Percentiles rank a stretch among this genome's conserved stretches.
These are phyloP conservation scores for Erysimum cheiri DNA, from an alignment of 441 rosid species.

Conservation along the genomic window DNA sequence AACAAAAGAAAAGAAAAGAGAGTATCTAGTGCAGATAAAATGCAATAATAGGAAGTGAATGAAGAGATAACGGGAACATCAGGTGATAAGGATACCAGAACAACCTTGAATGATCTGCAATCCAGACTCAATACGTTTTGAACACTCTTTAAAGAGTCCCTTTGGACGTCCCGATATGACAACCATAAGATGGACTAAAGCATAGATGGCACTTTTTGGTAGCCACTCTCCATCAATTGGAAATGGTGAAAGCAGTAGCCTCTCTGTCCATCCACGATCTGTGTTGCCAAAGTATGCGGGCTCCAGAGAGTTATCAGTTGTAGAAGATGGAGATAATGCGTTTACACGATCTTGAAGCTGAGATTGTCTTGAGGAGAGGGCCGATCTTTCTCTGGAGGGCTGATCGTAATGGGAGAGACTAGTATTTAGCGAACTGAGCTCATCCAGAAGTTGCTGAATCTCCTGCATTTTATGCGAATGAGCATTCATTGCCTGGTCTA, in stretches of 20 bases:
- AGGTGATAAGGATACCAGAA: conserved; percentile 5
- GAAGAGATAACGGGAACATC: neutral
- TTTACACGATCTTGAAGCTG: conserved; percentile 66
- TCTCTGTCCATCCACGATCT: conserved; percentile 62
- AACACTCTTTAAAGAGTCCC: conserved; percentile 90
- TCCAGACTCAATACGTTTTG: conserved; percentile 88
- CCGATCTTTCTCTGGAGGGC: conserved; percentile 67
- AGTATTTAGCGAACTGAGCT: conserved; percentile 70
- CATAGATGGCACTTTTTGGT: conserved; percentile 87
- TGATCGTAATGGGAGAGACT: conserved; percentile 70
- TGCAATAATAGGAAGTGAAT: conserved; percentile 1
- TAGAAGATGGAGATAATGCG: conserved; percentile 46
- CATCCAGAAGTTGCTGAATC: conserved; percentile 57
- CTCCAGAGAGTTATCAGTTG: conserved; percentile 54
- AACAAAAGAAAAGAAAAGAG: neutral
- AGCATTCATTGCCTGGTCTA: conserved; percentile 89
- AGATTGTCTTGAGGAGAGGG: conserved; percentile 57
- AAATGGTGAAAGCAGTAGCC: conserved; percentile 79
- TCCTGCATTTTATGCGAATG: conserved; percentile 63
- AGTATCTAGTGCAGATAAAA: conserved; percentile 8
- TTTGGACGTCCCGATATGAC: conserved; percentile 91
- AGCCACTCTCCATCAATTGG: conserved; percentile 97
- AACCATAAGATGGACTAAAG: conserved; percentile 91
- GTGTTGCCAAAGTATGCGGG: conserved; percentile 68
- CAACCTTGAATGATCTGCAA: conserved; percentile 78